phyloP scores from a whole-genome alignment of 345 rosid species.

The Kandelia obovata region DNA sequence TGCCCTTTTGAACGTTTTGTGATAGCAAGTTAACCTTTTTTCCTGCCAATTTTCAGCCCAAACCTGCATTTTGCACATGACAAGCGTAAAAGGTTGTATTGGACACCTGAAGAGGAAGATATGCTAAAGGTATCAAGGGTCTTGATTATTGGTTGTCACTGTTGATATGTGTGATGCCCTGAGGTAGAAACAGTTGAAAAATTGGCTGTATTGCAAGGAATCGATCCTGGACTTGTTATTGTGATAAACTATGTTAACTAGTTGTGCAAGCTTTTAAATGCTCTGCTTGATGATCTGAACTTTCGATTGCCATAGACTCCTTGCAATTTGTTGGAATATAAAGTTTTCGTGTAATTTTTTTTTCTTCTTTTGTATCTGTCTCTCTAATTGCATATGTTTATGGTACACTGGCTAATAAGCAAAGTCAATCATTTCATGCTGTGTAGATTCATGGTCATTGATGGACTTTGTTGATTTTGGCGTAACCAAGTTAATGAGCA shows the following conservation, averaged over 20 bases:
- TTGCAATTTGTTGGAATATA: no score
- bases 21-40: neutral
- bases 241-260: neutral
- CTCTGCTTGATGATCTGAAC: neutral
- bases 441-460: neutral
- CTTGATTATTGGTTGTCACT: neutral
- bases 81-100: slow-evolving; percentile 31
- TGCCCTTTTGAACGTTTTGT: neutral
- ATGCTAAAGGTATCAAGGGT: slow-evolving; percentile 34
- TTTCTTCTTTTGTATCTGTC: neutral
- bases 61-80: slow-evolving; percentile 15
- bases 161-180: neutral
- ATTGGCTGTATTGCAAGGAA: no score
- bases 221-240: neutral
- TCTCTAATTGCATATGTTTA: neutral
- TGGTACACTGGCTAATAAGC: neutral
- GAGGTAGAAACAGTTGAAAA: neutral
- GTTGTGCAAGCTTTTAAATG: no score
- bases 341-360: neutral
- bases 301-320: no score
- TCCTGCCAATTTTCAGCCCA: slow-evolving; percentile 15
- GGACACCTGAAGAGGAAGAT: slow-evolving; percentile 43
- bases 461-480: neutral
- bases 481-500: neutral
- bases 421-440: neutral